Base-by-base conservation (phyloP, 2,329 filamentous ascomycete species). In the Xylariaceae sp. region DNA sequence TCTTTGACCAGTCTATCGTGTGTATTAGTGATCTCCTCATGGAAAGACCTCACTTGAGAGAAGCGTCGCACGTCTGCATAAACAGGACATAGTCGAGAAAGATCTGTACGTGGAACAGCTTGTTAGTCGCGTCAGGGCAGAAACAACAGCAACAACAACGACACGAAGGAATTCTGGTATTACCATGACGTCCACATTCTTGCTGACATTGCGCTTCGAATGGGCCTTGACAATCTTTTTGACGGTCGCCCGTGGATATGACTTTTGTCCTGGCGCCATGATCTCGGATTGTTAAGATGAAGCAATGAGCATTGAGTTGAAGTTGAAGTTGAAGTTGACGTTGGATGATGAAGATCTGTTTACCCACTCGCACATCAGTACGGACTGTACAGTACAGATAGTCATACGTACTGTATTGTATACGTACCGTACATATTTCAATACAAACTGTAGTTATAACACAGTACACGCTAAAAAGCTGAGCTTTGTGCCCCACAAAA, bases 191-290 rank as follows among this genome's bases (percentile, higher is more conserved):
- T 96, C 91, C 32, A 85, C 87, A 71, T 94, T 91, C 72, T 90
- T 94, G 75, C 86, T 89, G 60, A 95, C 72, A 60, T 81, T 87
- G 68, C 86, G 84, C 60, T 88, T 87, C 6, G 89, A 87, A 71
- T 95, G 90, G 19, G 89, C 90, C 73, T 95, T 96, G 66, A 95
- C 79, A 57, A 95, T 92, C 71, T 91, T 91, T 72, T 91, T 94
- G 64, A 96, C 78, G 0, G 89, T 94, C 19, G 83, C 85, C 59
- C 91, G 85, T 8, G 91, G 91, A 66, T 95, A 96, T 11, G 89
- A 77, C 64, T 90, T 92, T 67, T 86, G 85, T 27, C 83, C 77
- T 9, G 80, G 74, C 50, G 80, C 83, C 80, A 85, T 86, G 8
- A 30, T 57, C 3, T 30, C 47, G 34, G 44, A 44, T 37, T 7